Base-by-base conservation (phyloP, 1,139 yeast species). In the Kodamaea suecica region DNA sequence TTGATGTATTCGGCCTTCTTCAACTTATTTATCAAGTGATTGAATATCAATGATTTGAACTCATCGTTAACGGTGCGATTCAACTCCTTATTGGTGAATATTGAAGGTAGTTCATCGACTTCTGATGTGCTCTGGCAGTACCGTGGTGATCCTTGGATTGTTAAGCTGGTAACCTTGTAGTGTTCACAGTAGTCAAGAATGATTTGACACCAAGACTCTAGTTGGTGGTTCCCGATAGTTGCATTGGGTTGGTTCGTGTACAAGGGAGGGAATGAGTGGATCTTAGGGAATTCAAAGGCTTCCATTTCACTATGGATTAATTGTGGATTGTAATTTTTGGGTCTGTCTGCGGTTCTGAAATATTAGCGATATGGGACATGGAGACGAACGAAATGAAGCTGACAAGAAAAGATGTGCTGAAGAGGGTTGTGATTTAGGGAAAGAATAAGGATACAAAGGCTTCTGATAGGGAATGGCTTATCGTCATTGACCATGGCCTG, bases 191-290 rank as follows among this genome's bases (percentile, higher is more conserved):
- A 85, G 4, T 70, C 66, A 17, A 83, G 55, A 3, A 70, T 49
- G 11, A 70, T 56, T 31, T 55, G 54, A 33, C 63, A 47, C 76
- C 76, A 70, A 25, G 70, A 32, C 72, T 70, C 53, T 71, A 67
- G 40, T 70, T 92, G 98, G 15, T 87, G 80, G 25, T 74, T 71
- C 63, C 84, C 75, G 3, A 95, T 82, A 13, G 86, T 79, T 30
- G 79, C 74, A 50, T 92, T 92, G 24, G 94, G 88, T 58, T 92
- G 98, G 40, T 78, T 71, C 4, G 97, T 92, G 61, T 82, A 92
- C 48, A 92, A 76, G 0, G 98, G 98, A 5, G 97, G 97, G 58
- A 87, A 92, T 28, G 81, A 68, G 58, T 87, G 86, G 27, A 90
- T 84, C 33, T 79, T 68, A 5, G 95, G 95, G 50, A 79, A 81